These are phyloP conservation scores for Hyphochytrium catenoides DNA, from an alignment of 352 stramenopile genomes.

Conservation along the genomic window DNA sequence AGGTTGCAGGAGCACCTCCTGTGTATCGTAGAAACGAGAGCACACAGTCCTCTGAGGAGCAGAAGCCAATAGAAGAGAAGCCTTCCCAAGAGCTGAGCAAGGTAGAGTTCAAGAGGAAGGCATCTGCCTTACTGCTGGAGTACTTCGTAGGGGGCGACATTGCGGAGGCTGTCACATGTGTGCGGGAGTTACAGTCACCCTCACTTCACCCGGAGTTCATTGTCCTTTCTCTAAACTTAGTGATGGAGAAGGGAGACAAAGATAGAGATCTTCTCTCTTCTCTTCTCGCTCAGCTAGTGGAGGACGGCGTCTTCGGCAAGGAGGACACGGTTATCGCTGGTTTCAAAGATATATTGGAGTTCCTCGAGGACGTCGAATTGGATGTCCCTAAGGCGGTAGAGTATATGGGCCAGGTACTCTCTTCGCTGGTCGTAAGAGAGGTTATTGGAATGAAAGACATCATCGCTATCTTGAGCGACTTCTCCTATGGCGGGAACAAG, in stretches of 20 bases:
- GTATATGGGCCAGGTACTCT: slow-evolving; percentile 42
- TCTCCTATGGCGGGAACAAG: too few relatives aligned
- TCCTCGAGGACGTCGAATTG: slow-evolving; percentile 48
- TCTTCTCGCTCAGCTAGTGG: slow-evolving; percentile 25
- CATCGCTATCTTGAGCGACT: neutral
- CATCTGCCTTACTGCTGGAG: slow-evolving; percentile 49
- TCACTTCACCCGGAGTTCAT: slow-evolving; percentile 23
- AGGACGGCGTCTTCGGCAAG: slow-evolving; percentile 19
- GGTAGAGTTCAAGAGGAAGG: slow-evolving; percentile 57
- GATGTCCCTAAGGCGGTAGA: slow-evolving; percentile 38
- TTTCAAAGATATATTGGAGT: slow-evolving; percentile 33
- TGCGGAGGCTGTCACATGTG: slow-evolving; percentile 29
- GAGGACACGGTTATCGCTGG: slow-evolving; percentile 15
- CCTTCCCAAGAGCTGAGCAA: slow-evolving; percentile 22
- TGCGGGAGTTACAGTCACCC: slow-evolving; percentile 25
- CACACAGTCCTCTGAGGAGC: slow-evolving; percentile 2
- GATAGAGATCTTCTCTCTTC: slow-evolving; percentile 24
- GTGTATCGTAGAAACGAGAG: too few relatives aligned
- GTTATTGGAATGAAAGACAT: slow-evolving; percentile 18
- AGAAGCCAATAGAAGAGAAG: slow-evolving; percentile 2
- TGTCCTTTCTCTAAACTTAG: slow-evolving; percentile 27
- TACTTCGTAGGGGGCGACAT: slow-evolving; percentile 58
- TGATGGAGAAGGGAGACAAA: slow-evolving; percentile 33
- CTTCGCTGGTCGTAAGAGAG: slow-evolving; percentile 20
- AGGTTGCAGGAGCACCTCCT: too few relatives aligned